phyloP scores from a whole-genome alignment of 2,329 filamentous ascomycete genomes.

The Botrytis cinerea region DNA sequence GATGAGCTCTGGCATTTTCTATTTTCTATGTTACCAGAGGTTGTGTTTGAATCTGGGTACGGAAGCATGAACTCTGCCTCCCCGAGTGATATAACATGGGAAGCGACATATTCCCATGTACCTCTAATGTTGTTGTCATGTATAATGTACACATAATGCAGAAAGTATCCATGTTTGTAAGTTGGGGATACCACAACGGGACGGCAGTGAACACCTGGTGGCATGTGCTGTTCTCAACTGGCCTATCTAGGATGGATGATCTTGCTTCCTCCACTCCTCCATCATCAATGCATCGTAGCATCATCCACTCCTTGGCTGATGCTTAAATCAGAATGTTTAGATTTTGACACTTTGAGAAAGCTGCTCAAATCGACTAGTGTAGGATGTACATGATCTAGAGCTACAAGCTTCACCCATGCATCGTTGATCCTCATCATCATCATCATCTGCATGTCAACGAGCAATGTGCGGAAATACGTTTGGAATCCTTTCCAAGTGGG shows the following conservation, averaged over 20 bases:
- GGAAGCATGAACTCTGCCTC: slow-evolving; percentile 36
- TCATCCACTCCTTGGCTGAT: slow-evolving; percentile 24
- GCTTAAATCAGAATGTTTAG: slow-evolving; percentile 17
- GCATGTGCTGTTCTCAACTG: slow-evolving; percentile 31
- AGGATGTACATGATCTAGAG: slow-evolving; percentile 5
- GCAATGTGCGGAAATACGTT: slow-evolving; percentile 22
- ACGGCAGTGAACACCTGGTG: slow-evolving; percentile 33
- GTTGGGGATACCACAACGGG: slow-evolving; percentile 24
- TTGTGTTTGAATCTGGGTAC: slow-evolving; percentile 33
- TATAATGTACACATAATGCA: slow-evolving; percentile 28
- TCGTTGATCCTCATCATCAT: slow-evolving; percentile 23
- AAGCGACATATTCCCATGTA: slow-evolving; percentile 21
- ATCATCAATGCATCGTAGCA: slow-evolving; percentile 23
- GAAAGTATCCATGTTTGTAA: slow-evolving; percentile 19
- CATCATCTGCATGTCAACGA: slow-evolving; percentile 24
- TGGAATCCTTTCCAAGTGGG: slow-evolving; percentile 5
- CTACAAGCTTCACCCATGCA: slow-evolving; percentile 23
- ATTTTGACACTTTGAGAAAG: slow-evolving; percentile 21
- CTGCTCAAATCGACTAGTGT: slow-evolving; percentile 6
- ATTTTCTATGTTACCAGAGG: slow-evolving; percentile 10
- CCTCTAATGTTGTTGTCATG: slow-evolving; percentile 25
- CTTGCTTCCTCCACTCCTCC: slow-evolving; percentile 10
- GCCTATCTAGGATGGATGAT: slow-evolving; percentile 13
- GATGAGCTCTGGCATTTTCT: slow-evolving; percentile 17
- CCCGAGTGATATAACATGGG: slow-evolving; percentile 34